These are phyloP conservation scores for Boletus calvinii DNA, from an alignment of 1,284 basidiomycete genomes.

Conservation along the genomic window DNA sequence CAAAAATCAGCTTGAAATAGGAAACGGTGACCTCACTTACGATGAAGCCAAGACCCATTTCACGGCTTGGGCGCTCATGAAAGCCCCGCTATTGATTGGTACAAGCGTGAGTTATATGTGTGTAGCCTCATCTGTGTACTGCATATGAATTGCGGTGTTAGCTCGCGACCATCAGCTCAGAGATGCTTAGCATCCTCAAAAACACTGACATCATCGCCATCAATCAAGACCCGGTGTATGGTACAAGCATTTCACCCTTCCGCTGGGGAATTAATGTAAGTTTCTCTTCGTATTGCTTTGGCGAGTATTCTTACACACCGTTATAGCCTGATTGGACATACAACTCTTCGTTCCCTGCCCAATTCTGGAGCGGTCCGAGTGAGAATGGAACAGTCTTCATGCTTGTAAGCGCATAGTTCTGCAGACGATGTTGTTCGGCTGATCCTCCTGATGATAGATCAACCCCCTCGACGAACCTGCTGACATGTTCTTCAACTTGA, in stretches of 20 bases:
- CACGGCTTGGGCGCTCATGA: slow-evolving; percentile 50
- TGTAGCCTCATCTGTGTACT: slow-evolving; percentile 18
- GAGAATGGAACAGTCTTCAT: slow-evolving; percentile 55
- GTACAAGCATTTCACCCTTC: slow-evolving; percentile 61
- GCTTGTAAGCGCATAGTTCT: slow-evolving; percentile 40
- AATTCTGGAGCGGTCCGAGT: slow-evolving; percentile 58
- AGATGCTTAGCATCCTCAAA: slow-evolving; percentile 54
- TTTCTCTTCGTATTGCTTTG: background rate
- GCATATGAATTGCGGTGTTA: slow-evolving; percentile 23
- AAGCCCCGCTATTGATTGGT: slow-evolving; percentile 47
- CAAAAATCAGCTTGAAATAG: slow-evolving; percentile 41
- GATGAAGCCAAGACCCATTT: slow-evolving; percentile 48
- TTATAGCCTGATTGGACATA: slow-evolving; percentile 51
- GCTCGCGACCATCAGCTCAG: slow-evolving; percentile 49
- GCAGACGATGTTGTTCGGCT: background rate
- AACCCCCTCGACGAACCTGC: slow-evolving; percentile 53
- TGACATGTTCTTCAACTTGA: slow-evolving; percentile 59
- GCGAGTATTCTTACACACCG: background rate
- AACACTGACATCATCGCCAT: slow-evolving; percentile 67
- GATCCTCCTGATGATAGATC: slow-evolving; percentile 34
- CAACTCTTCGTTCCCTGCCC: slow-evolving; percentile 49
- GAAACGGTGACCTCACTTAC: slow-evolving; percentile 42
- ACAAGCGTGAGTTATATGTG: slow-evolving; percentile 28
- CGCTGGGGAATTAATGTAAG: slow-evolving; percentile 61
- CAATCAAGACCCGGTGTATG: slow-evolving; percentile 63